These are phyloP conservation scores for Cardiospermum halicacabum DNA, from an alignment of 345 rosid species.

Conservation along the genomic window DNA sequence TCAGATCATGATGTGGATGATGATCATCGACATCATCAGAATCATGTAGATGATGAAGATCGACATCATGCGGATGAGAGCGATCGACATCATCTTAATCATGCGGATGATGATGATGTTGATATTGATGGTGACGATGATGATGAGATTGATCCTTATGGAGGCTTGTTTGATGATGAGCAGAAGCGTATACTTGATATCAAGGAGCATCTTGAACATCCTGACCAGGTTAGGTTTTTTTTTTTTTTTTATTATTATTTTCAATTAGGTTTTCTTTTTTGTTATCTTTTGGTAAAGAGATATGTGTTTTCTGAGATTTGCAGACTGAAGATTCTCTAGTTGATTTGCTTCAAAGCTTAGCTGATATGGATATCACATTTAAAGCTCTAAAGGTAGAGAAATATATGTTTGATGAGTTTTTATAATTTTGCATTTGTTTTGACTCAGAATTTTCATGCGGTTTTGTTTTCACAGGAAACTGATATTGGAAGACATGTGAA, in stretches of 20 bases:
- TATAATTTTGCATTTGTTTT: background rate
- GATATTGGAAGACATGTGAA: conserved; percentile 80
- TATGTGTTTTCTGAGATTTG: conserved; percentile 12
- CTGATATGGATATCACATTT: conserved; percentile 94
- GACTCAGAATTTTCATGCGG: conserved; percentile 7
- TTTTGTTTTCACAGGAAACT: conserved; percentile 45
- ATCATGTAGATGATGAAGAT: too few relatives aligned
- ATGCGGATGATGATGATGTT: too few relatives aligned
- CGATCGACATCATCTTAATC: too few relatives aligned
- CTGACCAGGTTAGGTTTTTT: conserved; percentile 59
- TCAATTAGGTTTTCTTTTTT: background rate
- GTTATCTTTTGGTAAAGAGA: conserved; percentile 9
- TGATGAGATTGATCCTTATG: conserved; percentile 73
- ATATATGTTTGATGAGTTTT: background rate
- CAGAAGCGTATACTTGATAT: conserved; percentile 77
- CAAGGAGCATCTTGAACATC: conserved; percentile 81
- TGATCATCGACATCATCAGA: too few relatives aligned
- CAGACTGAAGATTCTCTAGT: conserved; percentile 87
- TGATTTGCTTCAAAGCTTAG: conserved; percentile 89
- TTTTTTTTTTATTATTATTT: background rate
- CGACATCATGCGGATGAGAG: too few relatives aligned
- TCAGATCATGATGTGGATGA: too few relatives aligned
- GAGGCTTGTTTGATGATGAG: conserved; percentile 93
- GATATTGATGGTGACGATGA: conserved; percentile 45
- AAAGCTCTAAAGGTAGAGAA: conserved; percentile 91